Percentiles rank a stretch among this genome's conserved stretches.
These are phyloP conservation scores for Astrothelium macrocarpum DNA, from an alignment of 495 filamentous ascomycete species.

Conservation along the genomic window DNA sequence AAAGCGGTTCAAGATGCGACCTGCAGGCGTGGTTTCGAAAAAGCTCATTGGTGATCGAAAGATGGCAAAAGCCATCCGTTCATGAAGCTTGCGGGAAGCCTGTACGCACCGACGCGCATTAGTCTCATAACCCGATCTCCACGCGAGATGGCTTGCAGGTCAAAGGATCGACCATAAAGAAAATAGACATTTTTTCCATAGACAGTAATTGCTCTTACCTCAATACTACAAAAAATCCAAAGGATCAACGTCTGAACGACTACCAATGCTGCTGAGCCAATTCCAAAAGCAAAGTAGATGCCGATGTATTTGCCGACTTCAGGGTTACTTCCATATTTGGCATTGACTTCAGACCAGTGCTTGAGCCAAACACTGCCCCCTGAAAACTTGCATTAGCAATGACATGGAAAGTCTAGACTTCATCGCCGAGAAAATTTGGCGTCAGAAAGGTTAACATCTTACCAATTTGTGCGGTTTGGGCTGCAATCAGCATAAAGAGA, in stretches of 20 bases:
- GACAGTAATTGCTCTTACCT: conserved; percentile 44
- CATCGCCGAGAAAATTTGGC: too few species aligned
- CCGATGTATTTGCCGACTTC: conserved; percentile 83
- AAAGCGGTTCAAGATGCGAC: conserved; percentile 92
- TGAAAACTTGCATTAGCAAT: conserved; percentile 20
- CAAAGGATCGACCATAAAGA: neutral
- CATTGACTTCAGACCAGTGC: conserved; percentile 75
- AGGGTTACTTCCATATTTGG: conserved; percentile 54
- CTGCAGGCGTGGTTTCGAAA: conserved; percentile 97
- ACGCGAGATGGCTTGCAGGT: conserved; percentile 5
- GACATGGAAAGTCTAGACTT: neutral
- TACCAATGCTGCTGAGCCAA: conserved; percentile 78
- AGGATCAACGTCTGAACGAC: conserved; percentile 89
- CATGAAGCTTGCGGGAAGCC: conserved; percentile 92
- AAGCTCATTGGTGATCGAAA: conserved; percentile 98
- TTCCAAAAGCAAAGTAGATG: conserved; percentile 85
- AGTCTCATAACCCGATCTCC: neutral
- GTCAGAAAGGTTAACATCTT: conserved; percentile 15
- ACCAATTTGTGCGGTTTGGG: conserved; percentile 69
- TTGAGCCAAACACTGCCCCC: conserved; percentile 88
- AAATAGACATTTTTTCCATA: neutral
- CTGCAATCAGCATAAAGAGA: conserved; percentile 60
- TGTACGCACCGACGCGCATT: conserved; percentile 22
- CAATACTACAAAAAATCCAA: conserved; percentile 99
- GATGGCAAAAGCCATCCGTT: conserved; percentile 95